Evolutionary conservation across 371 early-diverging fungal genomes (phyloP), one percentile per base, ranked within the genome.

Genomic region (Vittaforma corneae): DNA sequence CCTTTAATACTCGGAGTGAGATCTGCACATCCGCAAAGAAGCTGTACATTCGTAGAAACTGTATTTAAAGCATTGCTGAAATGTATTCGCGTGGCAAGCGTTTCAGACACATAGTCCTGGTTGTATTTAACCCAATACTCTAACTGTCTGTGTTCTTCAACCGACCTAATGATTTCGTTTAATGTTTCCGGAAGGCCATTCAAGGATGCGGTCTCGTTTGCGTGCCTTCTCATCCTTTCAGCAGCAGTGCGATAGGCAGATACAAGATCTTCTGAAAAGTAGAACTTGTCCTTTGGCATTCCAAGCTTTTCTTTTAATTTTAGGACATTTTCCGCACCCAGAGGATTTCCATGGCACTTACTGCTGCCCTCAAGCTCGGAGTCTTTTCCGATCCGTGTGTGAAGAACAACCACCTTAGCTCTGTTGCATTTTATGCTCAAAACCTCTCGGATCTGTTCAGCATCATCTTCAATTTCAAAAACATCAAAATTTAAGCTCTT

Each of bases 1-100:
- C 93, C 91, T 75, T 91, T 81, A 81, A 90, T 93, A 53, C 95
- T 95, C n/a, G 85, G 86, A 45, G 94, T 90, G 77, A 97, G 81
- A 81, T 97, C 98, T 29, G 97, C 98, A 44, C 93, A 92, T n/a
- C 97, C 98, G 72, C 93, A 87, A 64, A 95, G 75, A 20, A 95
- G 80, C 78, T 89, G 90, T 2, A 90, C 87, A 35, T 90, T 38
- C 26, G 80, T 69, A 28, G 26, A 86, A 46, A 93, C 72, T 47
- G 84, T 84, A 77, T 88, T 87, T 59, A 97, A 72, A 45, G 88
- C 86, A 55, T 71, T 79, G 75, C 89, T 87, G 40, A 75, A 68
- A n/a, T 62, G 62, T 53, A 73, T 67, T 44, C 79, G 30, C 1
- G 79, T 77, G 16, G 77, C 68, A 6, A 56, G 18, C 30, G n/a